phyloP scores from a whole-genome alignment of 1,284 basidiomycete species.

The Clitocybe nebularis region DNA sequence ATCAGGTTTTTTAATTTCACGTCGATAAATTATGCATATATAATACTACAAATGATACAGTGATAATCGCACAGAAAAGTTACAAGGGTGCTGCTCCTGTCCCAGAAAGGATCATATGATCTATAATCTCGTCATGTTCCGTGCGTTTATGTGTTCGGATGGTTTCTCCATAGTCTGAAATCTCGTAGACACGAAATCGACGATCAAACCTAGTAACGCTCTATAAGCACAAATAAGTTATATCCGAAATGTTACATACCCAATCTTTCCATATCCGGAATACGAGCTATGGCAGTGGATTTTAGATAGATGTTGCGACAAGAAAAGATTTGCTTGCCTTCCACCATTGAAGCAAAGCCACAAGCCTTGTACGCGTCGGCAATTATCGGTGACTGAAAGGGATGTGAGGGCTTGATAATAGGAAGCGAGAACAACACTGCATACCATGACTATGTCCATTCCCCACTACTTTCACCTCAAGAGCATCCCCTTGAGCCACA shows the following conservation, averaged over 20 bases:
- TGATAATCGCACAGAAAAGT: slow-evolving; percentile 12
- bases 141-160: slow-evolving; percentile 89
- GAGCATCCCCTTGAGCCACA: slow-evolving; percentile 41
- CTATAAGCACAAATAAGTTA: slow-evolving; percentile 4
- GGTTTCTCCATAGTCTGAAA: slow-evolving; percentile 86
- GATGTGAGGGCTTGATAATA: slow-evolving; percentile 15
- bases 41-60: slow-evolving; percentile 5
- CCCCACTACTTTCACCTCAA: slow-evolving; percentile 79
- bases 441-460: slow-evolving; percentile 85
- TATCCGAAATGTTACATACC: slow-evolving; percentile 34
- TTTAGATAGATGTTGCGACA: slow-evolving; percentile 2
- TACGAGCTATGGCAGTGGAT: slow-evolving; percentile 58
- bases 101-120: slow-evolving; percentile 62
- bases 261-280: slow-evolving; percentile 78
- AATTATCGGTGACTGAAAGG: slow-evolving; percentile 77
- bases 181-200: slow-evolving; percentile 82
- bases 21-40: not conserved
- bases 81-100: slow-evolving; percentile 35
- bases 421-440: slow-evolving; percentile 18
- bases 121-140: slow-evolving; percentile 67
- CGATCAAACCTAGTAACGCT: slow-evolving; percentile 65
- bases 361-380: slow-evolving; percentile 75
- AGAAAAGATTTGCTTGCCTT: slow-evolving; percentile 43
- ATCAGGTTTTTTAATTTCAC: not conserved
- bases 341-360: slow-evolving; percentile 98